A percentile compares a stretch with the other conserved stretches of the same genome.
phyloP scores from a whole-genome alignment of 345 rosid genomes.

The Syzygium oleosum region DNA sequence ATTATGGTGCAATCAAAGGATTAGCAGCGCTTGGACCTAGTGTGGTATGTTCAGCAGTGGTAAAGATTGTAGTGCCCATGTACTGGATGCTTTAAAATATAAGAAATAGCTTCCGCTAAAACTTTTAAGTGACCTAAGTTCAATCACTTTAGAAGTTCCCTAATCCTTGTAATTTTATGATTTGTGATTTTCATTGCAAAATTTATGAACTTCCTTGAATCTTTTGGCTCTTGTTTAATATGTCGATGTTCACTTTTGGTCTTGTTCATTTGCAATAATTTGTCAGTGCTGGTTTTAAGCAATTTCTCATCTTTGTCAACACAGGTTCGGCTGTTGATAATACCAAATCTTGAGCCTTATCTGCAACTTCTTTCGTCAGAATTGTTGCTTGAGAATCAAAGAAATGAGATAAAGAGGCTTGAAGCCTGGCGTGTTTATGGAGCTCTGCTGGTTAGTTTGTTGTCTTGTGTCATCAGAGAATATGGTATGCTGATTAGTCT shows the following conservation, averaged over 20 bases:
- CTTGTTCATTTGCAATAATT: background rate
- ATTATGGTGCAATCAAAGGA: conserved; percentile 91
- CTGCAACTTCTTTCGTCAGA: conserved; percentile 64
- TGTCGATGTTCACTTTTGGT: background rate
- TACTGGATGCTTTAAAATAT: background rate
- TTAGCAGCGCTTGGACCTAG: conserved; percentile 68
- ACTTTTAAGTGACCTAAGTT: background rate
- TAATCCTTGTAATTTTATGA: background rate
- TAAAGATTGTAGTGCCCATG: background rate
- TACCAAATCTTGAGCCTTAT: conserved; percentile 74
- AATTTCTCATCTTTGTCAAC: conserved; percentile 5
- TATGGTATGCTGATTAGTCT: background rate
- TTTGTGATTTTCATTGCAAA: background rate
- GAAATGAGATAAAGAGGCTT: conserved; percentile 47
- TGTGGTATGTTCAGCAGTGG: conserved; percentile 41
- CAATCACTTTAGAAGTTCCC: background rate
- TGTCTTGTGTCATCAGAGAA: background rate
- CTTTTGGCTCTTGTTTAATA: background rate
- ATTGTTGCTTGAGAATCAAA: conserved; percentile 59
- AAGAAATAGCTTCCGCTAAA: background rate
- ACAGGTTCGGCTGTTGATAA: conserved; percentile 69
- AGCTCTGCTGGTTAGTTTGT: conserved; percentile 54
- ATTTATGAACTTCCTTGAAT: background rate
- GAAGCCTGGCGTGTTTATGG: conserved; percentile 87
- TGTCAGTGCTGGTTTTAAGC: background rate